Percentiles rank a stretch among this genome's conserved stretches.
phyloP scores from a whole-genome alignment of 768 basidiomycete species.

The Naematelia aurantialba region DNA sequence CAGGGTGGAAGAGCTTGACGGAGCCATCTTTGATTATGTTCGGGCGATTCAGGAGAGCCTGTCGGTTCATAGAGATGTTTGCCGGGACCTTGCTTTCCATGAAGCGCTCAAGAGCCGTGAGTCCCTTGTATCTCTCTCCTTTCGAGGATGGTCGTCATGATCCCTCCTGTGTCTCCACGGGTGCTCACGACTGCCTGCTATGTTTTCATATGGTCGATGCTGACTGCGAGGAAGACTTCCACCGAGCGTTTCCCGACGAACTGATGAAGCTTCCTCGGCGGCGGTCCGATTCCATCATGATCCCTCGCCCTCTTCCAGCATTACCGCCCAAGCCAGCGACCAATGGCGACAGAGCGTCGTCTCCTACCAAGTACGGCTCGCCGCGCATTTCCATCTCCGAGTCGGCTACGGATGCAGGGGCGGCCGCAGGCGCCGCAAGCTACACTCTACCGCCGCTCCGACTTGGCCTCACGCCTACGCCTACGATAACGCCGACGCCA shows the following conservation, averaged over 20 bases:
- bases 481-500: no score
- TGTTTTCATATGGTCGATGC: no score
- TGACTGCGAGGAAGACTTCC: conserved; percentile 26
- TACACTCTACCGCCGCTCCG: conserved; percentile 29
- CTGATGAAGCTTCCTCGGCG: conserved; percentile 24
- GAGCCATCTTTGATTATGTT: conserved; percentile 62
- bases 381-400: conserved; percentile 1
- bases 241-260: conserved; percentile 33
- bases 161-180: neutral
- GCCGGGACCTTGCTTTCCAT: conserved; percentile 92
- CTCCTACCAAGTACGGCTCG: conserved; percentile 1
- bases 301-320: conserved; percentile 5
- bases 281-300: neutral
- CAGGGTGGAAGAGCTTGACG: conserved; percentile 66
- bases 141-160: neutral
- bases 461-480: conserved; percentile 16
- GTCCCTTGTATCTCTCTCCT: conserved; percentile 12
- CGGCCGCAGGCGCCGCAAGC: neutral
- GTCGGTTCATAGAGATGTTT: conserved; percentile 73
- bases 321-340: neutral
- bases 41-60: conserved; percentile 79
- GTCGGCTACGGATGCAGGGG: conserved; percentile 6
- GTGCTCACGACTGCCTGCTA: neutral
- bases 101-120: conserved; percentile 65
- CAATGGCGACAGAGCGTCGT: neutral